Base-by-base conservation (phyloP, 768 basidiomycete genomes). In the Rhodocollybia butyracea region DNA sequence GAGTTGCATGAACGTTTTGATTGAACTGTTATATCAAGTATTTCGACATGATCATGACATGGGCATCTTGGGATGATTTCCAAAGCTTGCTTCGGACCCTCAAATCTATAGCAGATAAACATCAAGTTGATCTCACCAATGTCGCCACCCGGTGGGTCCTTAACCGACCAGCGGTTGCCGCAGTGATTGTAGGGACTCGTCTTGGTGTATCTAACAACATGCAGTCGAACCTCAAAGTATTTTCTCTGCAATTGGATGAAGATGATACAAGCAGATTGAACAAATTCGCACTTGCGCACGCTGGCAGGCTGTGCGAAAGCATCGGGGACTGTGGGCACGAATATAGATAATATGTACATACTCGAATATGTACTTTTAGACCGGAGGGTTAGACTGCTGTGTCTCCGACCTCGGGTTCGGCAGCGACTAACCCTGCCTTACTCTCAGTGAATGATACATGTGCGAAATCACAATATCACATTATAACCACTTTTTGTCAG, bases 291-390 rank as follows among this genome's bases (percentile, higher is more conserved):
- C 76, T 29, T 71, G 73, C 36, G 74, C 78, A 2, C 64, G 73
- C 29, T 67, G 59, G 8, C 67, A 82, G 67, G 76, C 80, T 24
- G 21, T 60, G 47, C 36, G 46, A 55, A 39, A 69, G 62, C 39
- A 76, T 84, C 46, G 83, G 82, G 6, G 82, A 84, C 62, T 84
- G 82, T 60, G 82, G 84, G 21, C 77, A 78, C 0, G 82, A 84
- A 67, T 85, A 84, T 46, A 59, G 53, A 27, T 40, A 40, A 17
- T 11, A 1, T n/a, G n/a, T n/a, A n/a, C n/a, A 19, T n/a, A 40
- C 15, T 17, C 13, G 39, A 40, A 40, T 40, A n/a, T n/a, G n/a
- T n/a, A n/a, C n/a, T n/a, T n/a, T n/a, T n/a, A n/a, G n/a, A n/a
- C n/a, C n/a, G n/a, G n/a, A n/a, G n/a, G n/a, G n/a, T n/a, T n/a